Evolutionary conservation across 2,329 filamentous ascomycete genomes (phyloP), one percentile per base, ranked within the genome.

Genomic region (Rutstroemia sp.): DNA sequence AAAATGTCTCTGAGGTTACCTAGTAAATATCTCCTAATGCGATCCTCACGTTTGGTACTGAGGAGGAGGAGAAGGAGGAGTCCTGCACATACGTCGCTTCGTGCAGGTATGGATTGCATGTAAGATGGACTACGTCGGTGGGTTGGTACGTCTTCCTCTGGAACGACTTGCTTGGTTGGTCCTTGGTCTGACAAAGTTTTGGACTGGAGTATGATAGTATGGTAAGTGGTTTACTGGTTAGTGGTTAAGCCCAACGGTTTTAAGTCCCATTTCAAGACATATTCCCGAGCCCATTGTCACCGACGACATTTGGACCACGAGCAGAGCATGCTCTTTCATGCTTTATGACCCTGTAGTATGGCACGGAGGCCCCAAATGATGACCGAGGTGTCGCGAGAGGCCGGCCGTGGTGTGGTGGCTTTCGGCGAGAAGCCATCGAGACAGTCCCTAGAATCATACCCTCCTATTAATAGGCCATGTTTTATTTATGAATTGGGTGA

Each of bases 201-300:
- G 44, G 37, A 19, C n/a, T 54, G 23, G 30, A 34, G 30, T 12
- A 34, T 34, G 10, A 12, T 34, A 34, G 30, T 8, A 7, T 27
- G 25, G 25, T 27, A 34, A 34, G 30, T 34, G 30, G 10, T 23
- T 23, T 23, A 23, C 23, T 23, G 37, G 10, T 12, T 10, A 41
- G 19, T 50, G 27, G n/a, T 21, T 51, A 51, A 45, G 42, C 38
- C 49, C 53, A 55, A 55, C 53, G 53, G 53, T 51, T 55, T 55
- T 50, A 18, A 54, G 34, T 42, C 39, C 45, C 45, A 30, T 19
- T 23, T 46, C 52, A 54, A 54, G 52, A 54, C 52, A 54, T 23
- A 41, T 39, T 49, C 52, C 52, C 45, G 45, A 49, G 16, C 45
- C 38, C 12, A 38, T 41, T 38, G 52, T 51, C 49, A 34, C 47